Evolutionary conservation across 2,329 filamentous ascomycete genomes (phyloP), one percentile per base, ranked within the genome.

Genomic region (Geosmithia putterillii): DNA sequence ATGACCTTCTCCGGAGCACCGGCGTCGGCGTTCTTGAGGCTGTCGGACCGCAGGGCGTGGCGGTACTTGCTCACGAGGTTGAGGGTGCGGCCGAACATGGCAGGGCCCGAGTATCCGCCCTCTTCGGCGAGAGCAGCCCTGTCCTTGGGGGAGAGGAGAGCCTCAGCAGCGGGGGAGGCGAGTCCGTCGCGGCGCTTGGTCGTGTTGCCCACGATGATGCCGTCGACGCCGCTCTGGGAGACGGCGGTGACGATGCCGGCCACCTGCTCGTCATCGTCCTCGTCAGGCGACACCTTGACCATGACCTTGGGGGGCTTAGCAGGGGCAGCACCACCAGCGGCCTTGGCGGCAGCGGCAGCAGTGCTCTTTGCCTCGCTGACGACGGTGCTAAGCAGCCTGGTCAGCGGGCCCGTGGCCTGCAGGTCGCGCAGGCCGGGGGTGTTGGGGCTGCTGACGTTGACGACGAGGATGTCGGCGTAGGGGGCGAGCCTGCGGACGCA

Each of bases 221-320:
- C 92, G 53, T 95, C 89, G 2, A 96, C 89, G 7, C 89, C 89
- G 47, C 85, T 87, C 51, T 71, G 70, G 69, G 79, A 83, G 12
- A 95, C 81, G 0, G 89, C 89, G 52, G 88, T 77, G 47, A 87
- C 90, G 44, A 98, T 94, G 8, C 89, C 92, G 37, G 81, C 74
- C 47, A 98, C 77, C 59, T 98, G 88, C 44, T 79, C 70, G 42
- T 88, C 80, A 18, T 83, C 79, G 58, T 95, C 87, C 64, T 96
- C 92, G 53, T 98, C 92, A 0, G 92, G 92, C 46, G 86, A 94
- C 18, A 98, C 90, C 69, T 98, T 98, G 54, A 98, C 92, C 86
- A 98, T 95, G 45, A 98, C 86, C 49, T 56, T 58, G 42, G 63
- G 63, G 55, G 82, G 85, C 1, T 72, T 76, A 4, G 6, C 22